Conservation (phyloP, 2,329 filamentous ascomycete species). For the Penicillium sp. region DNA sequence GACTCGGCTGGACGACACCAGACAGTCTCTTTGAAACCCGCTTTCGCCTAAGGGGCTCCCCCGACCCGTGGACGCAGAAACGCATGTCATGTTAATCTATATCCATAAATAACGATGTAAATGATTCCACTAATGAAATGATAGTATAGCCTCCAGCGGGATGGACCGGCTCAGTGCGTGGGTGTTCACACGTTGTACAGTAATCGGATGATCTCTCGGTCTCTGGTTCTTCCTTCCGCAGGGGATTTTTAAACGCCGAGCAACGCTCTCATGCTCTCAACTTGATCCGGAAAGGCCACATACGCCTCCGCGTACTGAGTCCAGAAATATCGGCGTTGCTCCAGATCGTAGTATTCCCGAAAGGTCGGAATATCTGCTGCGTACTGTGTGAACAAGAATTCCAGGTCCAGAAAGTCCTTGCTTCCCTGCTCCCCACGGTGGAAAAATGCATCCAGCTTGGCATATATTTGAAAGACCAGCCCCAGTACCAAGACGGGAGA, state of each 20-base stretch:
- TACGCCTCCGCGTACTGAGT: slow-evolving; percentile 14
- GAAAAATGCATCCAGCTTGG: slow-evolving; percentile 15
- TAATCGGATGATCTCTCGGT: too few species aligned
- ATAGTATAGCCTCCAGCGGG: neutral
- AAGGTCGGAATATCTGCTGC: slow-evolving; percentile 13
- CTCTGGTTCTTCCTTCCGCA: neutral
- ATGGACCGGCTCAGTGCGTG: too few species aligned
- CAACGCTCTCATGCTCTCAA: slow-evolving; percentile 14
- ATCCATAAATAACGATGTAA: slow-evolving; percentile 5
- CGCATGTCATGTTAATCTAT: slow-evolving; percentile 15
- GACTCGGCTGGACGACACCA: slow-evolving; percentile 24
- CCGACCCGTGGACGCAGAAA: slow-evolving; percentile 24
- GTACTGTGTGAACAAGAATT: slow-evolving; percentile 16
- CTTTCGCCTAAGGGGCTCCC: slow-evolving; percentile 21
- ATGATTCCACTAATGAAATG: slow-evolving; percentile 3
- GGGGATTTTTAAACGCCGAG: slow-evolving; percentile 7
- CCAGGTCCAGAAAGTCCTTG: slow-evolving; percentile 16
- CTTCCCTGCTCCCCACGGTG: slow-evolving; percentile 15
- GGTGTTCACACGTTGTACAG: too few species aligned
- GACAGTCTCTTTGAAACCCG: slow-evolving; percentile 22
- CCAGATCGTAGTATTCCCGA: slow-evolving; percentile 12
- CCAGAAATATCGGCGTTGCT: slow-evolving; percentile 15
- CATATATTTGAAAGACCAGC: slow-evolving; percentile 16
- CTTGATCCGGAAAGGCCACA: slow-evolving; percentile 14
- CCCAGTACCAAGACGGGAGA: slow-evolving; percentile 16